Evolutionary conservation across 208 protist genomes (phyloP).

Genomic region (Cochliopodium minus): DNA sequence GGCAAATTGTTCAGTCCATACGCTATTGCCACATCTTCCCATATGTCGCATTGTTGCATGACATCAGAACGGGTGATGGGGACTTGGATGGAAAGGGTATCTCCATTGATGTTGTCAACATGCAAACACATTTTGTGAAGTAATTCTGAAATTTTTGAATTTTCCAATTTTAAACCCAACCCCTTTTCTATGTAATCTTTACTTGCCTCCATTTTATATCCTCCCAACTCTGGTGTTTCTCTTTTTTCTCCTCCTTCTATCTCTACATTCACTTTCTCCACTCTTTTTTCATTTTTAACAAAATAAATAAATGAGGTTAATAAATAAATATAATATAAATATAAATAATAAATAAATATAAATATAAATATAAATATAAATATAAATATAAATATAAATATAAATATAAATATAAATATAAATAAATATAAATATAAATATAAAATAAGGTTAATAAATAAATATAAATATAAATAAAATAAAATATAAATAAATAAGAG

Average conservation of each 20-base stretch:
- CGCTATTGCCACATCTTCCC: conserved; percentile 93
- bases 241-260: background rate
- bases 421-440: too few species aligned
- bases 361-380: too few species aligned
- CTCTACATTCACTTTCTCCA: conserved; percentile 7
- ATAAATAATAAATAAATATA: too few species aligned
- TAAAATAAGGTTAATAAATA: too few species aligned
- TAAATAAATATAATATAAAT: too few species aligned
- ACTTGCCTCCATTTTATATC: conserved; percentile 30
- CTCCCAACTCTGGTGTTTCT: conserved; percentile 45
- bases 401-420: too few species aligned
- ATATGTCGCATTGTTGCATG: conserved; percentile 78
- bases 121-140: conserved; percentile 73
- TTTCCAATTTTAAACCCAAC: conserved; percentile 61
- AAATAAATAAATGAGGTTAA: too few species aligned
- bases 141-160: conserved; percentile 44
- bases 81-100: conserved; percentile 51
- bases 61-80: conserved; percentile 80
- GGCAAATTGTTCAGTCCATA: conserved; percentile 88
- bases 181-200: conserved; percentile 52
- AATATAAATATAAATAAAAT: too few species aligned
- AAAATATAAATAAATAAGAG: too few species aligned
- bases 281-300: conserved; percentile 6
- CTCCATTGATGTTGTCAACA: conserved; percentile 14
- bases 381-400: too few species aligned